Evolutionary conservation across 164 flowering plant genomes (phyloP).

Genomic region (Hamamelis virginiana): DNA sequence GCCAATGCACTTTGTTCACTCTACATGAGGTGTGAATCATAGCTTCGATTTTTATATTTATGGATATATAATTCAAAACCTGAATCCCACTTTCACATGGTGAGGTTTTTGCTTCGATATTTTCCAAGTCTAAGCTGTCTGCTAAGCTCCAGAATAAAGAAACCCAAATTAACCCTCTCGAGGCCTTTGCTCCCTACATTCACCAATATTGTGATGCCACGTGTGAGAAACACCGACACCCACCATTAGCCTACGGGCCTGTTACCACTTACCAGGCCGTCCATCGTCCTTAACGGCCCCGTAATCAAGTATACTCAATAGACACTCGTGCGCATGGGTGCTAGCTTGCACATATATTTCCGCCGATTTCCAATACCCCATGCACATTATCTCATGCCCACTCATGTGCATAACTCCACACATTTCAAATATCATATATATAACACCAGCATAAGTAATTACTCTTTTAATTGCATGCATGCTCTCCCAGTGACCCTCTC

Average conservation of each 20-base stretch:
- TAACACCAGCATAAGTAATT: too few species aligned
- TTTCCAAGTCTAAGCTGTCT: conserved; percentile 15
- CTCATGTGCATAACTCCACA: not conserved
- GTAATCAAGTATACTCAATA: conserved; percentile 10
- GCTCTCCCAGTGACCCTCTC: not conserved
- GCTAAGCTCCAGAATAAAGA: conserved; percentile 25
- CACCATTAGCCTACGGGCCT: conserved; percentile 30
- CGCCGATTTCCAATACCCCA: not conserved
- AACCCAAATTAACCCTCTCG: conserved; percentile 26
- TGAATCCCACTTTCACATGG: not conserved
- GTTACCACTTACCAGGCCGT: not conserved
- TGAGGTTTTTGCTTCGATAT: not conserved
- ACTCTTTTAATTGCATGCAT: not conserved
- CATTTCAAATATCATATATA: too few species aligned
- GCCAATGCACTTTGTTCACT: too few species aligned
- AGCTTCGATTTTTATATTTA: too few species aligned
- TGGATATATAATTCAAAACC: too few species aligned
- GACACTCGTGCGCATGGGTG: conserved; percentile 14
- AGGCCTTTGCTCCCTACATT: conserved; percentile 37
- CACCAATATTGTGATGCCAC: conserved; percentile 26
- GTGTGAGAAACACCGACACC: conserved; percentile 39
- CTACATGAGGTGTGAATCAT: too few species aligned
- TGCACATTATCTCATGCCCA: not conserved
- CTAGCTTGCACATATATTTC: conserved; percentile 7
- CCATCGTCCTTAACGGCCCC: conserved; percentile 22